Conservation (phyloP, 495 filamentous ascomycete species). For the Hypoxylon crocopeplum region DNA sequence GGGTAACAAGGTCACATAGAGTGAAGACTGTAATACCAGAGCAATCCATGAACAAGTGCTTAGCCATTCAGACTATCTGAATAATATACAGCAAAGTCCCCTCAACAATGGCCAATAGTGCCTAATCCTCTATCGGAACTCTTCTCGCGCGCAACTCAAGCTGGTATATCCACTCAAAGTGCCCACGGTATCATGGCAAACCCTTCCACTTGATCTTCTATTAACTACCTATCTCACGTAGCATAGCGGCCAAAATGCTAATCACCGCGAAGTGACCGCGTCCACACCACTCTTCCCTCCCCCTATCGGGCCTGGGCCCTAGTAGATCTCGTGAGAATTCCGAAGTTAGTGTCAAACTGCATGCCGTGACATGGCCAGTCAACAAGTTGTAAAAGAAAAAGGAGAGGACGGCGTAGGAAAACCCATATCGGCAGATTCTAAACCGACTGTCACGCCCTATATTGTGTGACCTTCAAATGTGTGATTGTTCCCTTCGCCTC, state of each 20-base stretch:
- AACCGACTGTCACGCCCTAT: slow-evolving; percentile 38
- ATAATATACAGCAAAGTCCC: slow-evolving; percentile 47
- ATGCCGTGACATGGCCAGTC: slow-evolving; percentile 25
- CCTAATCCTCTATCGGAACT: slow-evolving; percentile 34
- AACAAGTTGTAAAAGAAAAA: slow-evolving; percentile 45
- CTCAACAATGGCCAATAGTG: slow-evolving; percentile 35
- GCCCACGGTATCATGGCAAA: background rate
- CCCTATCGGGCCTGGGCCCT: slow-evolving; percentile 31
- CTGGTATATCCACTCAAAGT: slow-evolving; percentile 28
- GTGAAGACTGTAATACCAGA: background rate
- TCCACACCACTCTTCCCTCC: slow-evolving; percentile 4
- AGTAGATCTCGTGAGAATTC: slow-evolving; percentile 35
- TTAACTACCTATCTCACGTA: slow-evolving; percentile 39
- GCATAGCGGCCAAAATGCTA: slow-evolving; percentile 13
- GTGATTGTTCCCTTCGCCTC: slow-evolving; percentile 45
- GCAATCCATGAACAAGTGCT: slow-evolving; percentile 27
- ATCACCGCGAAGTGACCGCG: slow-evolving; percentile 7
- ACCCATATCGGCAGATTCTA: slow-evolving; percentile 36
- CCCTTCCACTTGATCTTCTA: slow-evolving; percentile 23
- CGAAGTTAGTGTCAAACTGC: slow-evolving; percentile 31
- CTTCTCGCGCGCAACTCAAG: slow-evolving; percentile 28
- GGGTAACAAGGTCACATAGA: background rate
- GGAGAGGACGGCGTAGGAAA: slow-evolving; percentile 54
- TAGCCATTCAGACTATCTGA: slow-evolving; percentile 42
- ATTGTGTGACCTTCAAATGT: slow-evolving; percentile 37